phyloP scores from a whole-genome alignment of 2,329 filamentous ascomycete genomes.

The Alternaria sp. region DNA sequence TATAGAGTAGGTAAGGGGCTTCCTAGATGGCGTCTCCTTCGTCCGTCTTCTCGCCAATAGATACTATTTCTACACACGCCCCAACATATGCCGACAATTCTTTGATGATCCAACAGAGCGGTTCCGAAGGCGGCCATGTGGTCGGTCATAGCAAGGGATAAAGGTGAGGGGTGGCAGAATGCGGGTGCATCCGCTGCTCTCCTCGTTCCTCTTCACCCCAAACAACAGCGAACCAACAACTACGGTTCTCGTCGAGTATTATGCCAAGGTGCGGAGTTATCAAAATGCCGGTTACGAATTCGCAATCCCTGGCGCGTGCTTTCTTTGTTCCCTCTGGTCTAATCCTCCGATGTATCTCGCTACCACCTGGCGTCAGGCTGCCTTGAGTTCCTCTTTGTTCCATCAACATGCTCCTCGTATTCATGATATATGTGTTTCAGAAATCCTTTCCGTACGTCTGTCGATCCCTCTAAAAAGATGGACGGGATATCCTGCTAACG shows the following conservation, averaged over 20 bases:
- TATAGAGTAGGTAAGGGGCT: slow-evolving; percentile 18
- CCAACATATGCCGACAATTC: not conserved
- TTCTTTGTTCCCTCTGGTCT: slow-evolving; percentile 35
- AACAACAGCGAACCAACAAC: slow-evolving; percentile 17
- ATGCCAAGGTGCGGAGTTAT: slow-evolving; percentile 11
- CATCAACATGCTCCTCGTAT: slow-evolving; percentile 4
- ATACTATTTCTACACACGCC: slow-evolving; percentile 2
- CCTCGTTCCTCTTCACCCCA: not conserved
- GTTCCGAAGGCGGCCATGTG: slow-evolving; percentile 10
- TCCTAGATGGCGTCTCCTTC: slow-evolving; percentile 11
- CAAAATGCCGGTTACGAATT: slow-evolving; percentile 24
- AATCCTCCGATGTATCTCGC: slow-evolving; percentile 19
- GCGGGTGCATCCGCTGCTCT: slow-evolving; percentile 17
- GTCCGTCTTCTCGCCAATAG: slow-evolving; percentile 10
- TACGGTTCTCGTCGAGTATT: slow-evolving; percentile 13
- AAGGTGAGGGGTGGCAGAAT: slow-evolving; percentile 26
- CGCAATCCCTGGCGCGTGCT: slow-evolving; percentile 32
- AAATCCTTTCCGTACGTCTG: not conserved
- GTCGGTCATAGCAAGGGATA: slow-evolving; percentile 13
- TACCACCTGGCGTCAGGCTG: slow-evolving; percentile 14
- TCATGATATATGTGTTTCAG: slow-evolving; percentile 19
- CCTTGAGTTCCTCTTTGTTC: slow-evolving; percentile 25
- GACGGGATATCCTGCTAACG: slow-evolving; percentile 8
- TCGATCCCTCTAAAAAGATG: not conserved
- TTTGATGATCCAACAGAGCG: not conserved